phyloP scores from a whole-genome alignment of 1,284 basidiomycete species.

The Tilletia setariae region DNA sequence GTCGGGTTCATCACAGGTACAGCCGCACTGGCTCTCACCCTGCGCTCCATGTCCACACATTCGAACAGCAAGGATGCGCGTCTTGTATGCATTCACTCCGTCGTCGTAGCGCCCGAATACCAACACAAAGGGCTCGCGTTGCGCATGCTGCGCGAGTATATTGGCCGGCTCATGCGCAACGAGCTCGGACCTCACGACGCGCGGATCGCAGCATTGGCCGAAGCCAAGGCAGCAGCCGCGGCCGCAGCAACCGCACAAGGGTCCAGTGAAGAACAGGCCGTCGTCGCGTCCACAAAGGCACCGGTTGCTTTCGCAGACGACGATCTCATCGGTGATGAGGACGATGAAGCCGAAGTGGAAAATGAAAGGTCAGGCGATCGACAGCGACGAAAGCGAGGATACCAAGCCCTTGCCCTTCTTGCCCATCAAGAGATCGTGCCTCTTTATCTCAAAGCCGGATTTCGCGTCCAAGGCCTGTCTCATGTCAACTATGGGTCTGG shows the following conservation, averaged over 20 bases:
- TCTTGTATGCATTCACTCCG: conserved; percentile 49
- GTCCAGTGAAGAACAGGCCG: neutral
- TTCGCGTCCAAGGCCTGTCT: conserved; percentile 41
- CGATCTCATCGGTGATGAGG: conserved; percentile 20
- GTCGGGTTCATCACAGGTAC: conserved; percentile 45
- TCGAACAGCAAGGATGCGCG: conserved; percentile 37
- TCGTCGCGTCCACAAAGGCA: neutral
- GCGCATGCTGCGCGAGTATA: conserved; percentile 38
- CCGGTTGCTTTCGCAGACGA: conserved; percentile 11
- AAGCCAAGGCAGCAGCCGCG: neutral
- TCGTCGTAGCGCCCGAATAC: conserved; percentile 40
- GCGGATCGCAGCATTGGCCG: conserved; percentile 2
- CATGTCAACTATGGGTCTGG: conserved; percentile 41
- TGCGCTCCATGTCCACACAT: conserved; percentile 41
- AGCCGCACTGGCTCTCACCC: conserved; percentile 43
- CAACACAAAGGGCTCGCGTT: conserved; percentile 39
- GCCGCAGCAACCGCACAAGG: neutral
- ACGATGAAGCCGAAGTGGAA: conserved; percentile 28
- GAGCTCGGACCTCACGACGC: conserved; percentile 20
- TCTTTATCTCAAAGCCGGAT: conserved; percentile 44
- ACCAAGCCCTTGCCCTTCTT: conserved; percentile 46
- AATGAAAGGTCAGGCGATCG: conserved; percentile 11
- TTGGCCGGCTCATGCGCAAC: conserved; percentile 23
- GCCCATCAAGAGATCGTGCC: conserved; percentile 42
- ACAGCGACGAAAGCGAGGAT: conserved; percentile 30